phyloP scores from a whole-genome alignment of 169 alveolate species.

The Babesia sp. region DNA sequence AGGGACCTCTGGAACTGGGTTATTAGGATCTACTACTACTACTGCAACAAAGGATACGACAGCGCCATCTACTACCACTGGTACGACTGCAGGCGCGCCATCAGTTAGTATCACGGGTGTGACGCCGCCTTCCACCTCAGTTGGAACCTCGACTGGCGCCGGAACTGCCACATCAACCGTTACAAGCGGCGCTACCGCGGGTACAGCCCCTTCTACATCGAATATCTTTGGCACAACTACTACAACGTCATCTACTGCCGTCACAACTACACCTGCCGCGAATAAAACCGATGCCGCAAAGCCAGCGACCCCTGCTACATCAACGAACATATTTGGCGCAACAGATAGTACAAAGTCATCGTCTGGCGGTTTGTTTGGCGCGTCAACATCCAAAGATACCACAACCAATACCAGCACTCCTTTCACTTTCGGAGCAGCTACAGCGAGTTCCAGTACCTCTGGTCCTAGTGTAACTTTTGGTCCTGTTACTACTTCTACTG shows the following conservation, averaged over 20 bases:
- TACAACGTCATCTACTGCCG: neutral
- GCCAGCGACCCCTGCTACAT: neutral
- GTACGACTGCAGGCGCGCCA: constrained; percentile 11
- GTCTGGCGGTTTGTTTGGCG: neutral
- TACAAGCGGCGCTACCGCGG: neutral
- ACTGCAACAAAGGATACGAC: neutral
- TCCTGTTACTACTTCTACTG: neutral
- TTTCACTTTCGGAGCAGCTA: neutral
- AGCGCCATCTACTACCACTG: neutral
- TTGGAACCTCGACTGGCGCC: too few relatives aligned
- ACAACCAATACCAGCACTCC: neutral
- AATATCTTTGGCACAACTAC: neutral
- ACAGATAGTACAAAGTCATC: neutral
- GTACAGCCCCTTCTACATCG: neutral
- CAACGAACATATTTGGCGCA: neutral
- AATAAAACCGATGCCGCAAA: too few relatives aligned
- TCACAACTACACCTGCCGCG: too few relatives aligned
- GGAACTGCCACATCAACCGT: constrained; percentile 3
- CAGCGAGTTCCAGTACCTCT: neutral
- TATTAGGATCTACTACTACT: neutral
- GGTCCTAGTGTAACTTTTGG: neutral
- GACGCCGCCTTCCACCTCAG: too few relatives aligned
- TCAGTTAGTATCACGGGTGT: too few relatives aligned
- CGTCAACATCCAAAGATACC: neutral
- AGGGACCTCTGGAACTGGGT: constrained; percentile 24